Evolutionary conservation across 2,329 filamentous ascomycete genomes (phyloP), one percentile per base, ranked within the genome.

Genomic region (Elsinoe perseae): DNA sequence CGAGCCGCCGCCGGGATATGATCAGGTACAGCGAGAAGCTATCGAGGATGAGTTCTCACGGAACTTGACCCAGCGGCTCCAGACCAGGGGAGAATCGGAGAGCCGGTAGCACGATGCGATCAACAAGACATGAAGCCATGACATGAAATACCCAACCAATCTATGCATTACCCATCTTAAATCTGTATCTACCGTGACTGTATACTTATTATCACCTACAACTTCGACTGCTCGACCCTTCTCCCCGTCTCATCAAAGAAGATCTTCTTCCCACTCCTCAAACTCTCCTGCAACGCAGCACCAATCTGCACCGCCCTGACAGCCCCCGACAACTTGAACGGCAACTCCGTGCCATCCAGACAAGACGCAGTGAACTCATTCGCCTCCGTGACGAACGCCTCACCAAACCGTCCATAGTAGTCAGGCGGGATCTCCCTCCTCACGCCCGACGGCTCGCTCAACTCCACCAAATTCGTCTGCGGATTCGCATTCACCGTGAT

Each of bases 1-100:
- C 43, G 91, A 93, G 67, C 89, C 91, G 4, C 92, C 92, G 48
- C 92, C 92, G 50, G 87, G 84, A 32, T 97, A 97, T 67, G 90
- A 96, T 65, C 89, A 95, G 70, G 87, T 88, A 25, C 92, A 96
- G 70, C 83, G 89, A 67, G 82, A 88, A 63, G 87, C 86, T 59
- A 78, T 91, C 61, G 84, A 85, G 44, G 80, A 86, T 59, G 87
- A 87, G 62, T 77, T 88, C 42, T 87, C 92, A 66, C 65, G 73
- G 60, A 66, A 70, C 59, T 61, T 72, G 57, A 66, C 38, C 12
- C 48, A 52, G 25, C 28, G 48, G 25, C 28, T 52, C 10, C 16
- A 20, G 28, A 38, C 10, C 10, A 38, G 48, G 16, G 42, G 21
- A 4, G 48, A 52, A 16, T 36, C 48, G 18, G 48, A 52, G 30